Conservation (phyloP, 2,329 filamentous ascomycete genomes). For the Akanthomyces muscarius region DNA sequence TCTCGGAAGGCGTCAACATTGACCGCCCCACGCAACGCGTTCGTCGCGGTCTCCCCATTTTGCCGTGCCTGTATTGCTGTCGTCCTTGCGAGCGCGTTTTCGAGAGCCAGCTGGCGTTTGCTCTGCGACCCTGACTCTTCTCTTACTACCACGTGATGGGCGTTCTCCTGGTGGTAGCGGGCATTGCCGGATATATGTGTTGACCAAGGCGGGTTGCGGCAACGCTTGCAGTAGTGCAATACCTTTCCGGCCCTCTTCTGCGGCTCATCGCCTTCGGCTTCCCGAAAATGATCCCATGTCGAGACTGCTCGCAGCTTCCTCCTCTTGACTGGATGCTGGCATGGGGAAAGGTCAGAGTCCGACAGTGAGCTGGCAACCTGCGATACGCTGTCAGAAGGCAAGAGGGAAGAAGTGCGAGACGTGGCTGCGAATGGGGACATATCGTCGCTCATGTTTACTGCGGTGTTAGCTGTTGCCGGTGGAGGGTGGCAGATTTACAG, state of each 20-base stretch:
- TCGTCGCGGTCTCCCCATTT: neutral
- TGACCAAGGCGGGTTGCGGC: neutral
- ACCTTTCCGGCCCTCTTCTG: neutral
- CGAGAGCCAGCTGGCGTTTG: neutral
- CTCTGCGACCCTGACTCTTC: neutral
- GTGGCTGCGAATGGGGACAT: too few species aligned
- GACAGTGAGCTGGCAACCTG: neutral
- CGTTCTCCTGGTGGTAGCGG: neutral
- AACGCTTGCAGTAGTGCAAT: neutral
- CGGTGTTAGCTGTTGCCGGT: too few species aligned
- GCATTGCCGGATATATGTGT: neutral
- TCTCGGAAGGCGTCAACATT: neutral
- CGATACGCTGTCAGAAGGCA: constrained; percentile 35
- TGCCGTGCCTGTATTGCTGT: neutral
- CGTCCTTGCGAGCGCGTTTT: neutral
- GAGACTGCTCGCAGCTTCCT: neutral
- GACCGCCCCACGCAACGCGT: neutral
- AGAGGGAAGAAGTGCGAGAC: neutral
- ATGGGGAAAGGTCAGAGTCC: neutral
- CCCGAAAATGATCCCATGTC: neutral
- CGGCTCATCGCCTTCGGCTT: neutral
- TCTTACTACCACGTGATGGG: neutral
- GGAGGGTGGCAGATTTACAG: too few species aligned
- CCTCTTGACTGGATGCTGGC: neutral
- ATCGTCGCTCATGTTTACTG: too few species aligned